Conservation (phyloP, 208 protist genomes). For the Tetramitus jugosus region DNA sequence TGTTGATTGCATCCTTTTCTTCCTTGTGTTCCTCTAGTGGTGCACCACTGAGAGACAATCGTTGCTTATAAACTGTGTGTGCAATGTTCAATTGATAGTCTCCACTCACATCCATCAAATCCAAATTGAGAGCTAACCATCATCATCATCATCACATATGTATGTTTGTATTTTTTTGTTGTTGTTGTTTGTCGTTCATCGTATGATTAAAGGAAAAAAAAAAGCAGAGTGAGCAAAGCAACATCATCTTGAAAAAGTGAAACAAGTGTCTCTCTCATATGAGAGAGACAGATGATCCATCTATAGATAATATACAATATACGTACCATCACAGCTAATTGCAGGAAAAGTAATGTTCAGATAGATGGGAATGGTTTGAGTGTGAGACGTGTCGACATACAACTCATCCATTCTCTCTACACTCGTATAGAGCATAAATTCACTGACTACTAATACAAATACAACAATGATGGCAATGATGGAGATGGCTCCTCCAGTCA, state of each 20-base stretch:
- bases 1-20: conserved; percentile 42
- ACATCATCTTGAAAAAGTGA: too few relatives aligned
- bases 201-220: too few relatives aligned
- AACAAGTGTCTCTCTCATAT: too few relatives aligned
- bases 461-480: conserved; percentile 49
- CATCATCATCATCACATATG: too few relatives aligned
- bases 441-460: conserved; percentile 49
- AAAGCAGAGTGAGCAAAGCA: too few relatives aligned
- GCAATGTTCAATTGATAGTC: conserved; percentile 39
- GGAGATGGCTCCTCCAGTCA: conserved; percentile 54
- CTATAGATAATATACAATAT: too few relatives aligned
- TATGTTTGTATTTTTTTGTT: too few relatives aligned
- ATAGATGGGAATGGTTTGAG: conserved; percentile 51
- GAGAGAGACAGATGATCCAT: too few relatives aligned
- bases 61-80: conserved; percentile 47
- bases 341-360: conserved; percentile 63
- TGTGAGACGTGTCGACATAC: conserved; percentile 56
- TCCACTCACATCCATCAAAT: conserved; percentile 60
- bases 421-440: conserved; percentile 58
- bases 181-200: too few relatives aligned
- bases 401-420: conserved; percentile 54
- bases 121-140: conserved; percentile 50
- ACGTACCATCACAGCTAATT: conserved; percentile 61
- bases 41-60: conserved; percentile 40
- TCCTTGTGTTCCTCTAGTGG: conserved; percentile 31